Conservation (phyloP, 1,284 basidiomycete species). For the Vanrija sp. region DNA sequence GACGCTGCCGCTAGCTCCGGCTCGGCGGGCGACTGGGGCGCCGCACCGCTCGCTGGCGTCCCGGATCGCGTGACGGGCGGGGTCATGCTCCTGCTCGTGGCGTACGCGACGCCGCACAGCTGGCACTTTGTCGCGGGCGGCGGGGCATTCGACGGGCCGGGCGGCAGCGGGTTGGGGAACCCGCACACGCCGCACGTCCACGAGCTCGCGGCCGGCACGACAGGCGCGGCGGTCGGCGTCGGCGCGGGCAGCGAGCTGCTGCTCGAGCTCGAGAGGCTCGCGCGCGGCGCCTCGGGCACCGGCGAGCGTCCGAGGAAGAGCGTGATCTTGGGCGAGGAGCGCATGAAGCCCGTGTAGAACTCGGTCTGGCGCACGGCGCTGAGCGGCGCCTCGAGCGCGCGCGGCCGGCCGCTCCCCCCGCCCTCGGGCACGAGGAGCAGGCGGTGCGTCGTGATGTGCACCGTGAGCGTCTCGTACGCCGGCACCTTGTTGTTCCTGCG, state of each 20-base stretch:
- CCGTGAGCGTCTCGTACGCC: slow-evolving; percentile 63
- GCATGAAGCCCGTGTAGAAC: slow-evolving; percentile 87
- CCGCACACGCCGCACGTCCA: slow-evolving; percentile 88
- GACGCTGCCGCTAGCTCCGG: neutral
- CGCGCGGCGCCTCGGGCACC: slow-evolving; percentile 12
- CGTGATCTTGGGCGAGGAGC: slow-evolving; percentile 84
- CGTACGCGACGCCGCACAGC: slow-evolving; percentile 58
- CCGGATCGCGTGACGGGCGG: slow-evolving; percentile 4
- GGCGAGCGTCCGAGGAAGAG: slow-evolving; percentile 56
- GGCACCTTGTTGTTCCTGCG: slow-evolving; percentile 67
- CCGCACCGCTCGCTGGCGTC: slow-evolving; percentile 2
- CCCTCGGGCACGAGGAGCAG: slow-evolving; percentile 42
- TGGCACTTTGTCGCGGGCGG: slow-evolving; percentile 62
- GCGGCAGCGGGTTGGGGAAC: slow-evolving; percentile 63
- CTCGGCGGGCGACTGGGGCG: neutral
- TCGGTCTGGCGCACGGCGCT: slow-evolving; percentile 71
- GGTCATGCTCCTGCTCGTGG: slow-evolving; percentile 6
- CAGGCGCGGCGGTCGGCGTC: neutral
- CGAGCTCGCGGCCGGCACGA: neutral
- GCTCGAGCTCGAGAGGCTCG: slow-evolving; percentile 1
- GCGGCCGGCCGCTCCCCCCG: slow-evolving; percentile 50
- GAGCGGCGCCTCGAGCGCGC: slow-evolving; percentile 60
- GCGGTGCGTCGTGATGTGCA: slow-evolving; percentile 79
- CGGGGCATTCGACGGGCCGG: slow-evolving; percentile 3
- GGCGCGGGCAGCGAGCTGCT: neutral